Evolutionary conservation across 2,329 filamentous ascomycete genomes (phyloP).

Genomic region (Pseudocercospora cruenta): DNA sequence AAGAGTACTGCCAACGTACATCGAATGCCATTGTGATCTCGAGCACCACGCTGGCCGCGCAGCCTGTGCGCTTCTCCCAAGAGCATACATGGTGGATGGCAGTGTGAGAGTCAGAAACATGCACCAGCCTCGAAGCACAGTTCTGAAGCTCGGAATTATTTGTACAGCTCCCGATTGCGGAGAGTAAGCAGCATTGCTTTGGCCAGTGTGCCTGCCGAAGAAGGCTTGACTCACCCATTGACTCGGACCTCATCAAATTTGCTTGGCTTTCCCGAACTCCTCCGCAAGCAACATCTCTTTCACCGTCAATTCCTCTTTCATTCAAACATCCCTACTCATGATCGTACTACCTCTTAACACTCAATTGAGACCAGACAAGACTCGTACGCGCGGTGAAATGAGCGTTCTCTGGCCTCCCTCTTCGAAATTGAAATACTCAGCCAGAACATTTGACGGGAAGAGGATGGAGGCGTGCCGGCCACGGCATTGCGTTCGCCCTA

Average conservation of each 20-base stretch:
- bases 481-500: background rate
- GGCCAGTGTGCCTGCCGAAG: background rate
- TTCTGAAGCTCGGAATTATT: background rate
- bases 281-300: background rate
- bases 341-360: too few species aligned
- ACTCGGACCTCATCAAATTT: background rate
- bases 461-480: background rate
- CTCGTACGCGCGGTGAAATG: background rate
- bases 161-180: background rate
- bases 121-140: background rate
- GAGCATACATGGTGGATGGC: conserved; percentile 22
- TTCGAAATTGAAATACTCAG: background rate
- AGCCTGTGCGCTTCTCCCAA: conserved; percentile 17
- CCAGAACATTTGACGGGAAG: background rate
- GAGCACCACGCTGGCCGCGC: conserved; percentile 31
- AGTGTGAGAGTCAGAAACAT: background rate
- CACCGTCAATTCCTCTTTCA: too few species aligned
- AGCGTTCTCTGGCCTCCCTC: background rate
- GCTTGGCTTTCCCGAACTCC: background rate
- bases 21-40: conserved; percentile 27
- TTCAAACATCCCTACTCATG: too few species aligned
- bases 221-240: too few species aligned
- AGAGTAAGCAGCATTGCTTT: conserved; percentile 3
- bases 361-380: too few species aligned
- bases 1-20: conserved; percentile 12